Conservation (phyloP, 164 flowering plant genomes). For the Vitis cinerea region DNA sequence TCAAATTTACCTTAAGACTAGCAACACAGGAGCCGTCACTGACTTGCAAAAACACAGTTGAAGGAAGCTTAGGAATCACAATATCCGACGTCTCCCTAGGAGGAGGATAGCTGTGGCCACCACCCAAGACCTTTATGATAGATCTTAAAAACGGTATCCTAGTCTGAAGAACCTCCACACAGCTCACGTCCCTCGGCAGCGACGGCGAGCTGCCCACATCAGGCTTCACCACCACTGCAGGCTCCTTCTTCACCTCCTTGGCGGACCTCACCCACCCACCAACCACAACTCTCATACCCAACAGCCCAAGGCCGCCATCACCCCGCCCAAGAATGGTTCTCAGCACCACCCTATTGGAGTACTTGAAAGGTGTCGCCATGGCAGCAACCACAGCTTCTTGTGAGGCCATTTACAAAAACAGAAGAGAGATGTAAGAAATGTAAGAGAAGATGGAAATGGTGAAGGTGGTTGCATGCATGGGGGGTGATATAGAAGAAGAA, state of each 20-base stretch:
- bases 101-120: conserved; percentile 10
- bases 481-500: conserved; percentile 12
- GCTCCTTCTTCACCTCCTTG: conserved; percentile 43
- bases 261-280: conserved; percentile 96
- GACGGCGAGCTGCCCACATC: neutral
- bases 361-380: conserved; percentile 33
- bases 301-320: conserved; percentile 56
- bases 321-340: conserved; percentile 45
- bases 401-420: conserved; percentile 17
- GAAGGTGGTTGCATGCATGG: neutral
- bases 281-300: conserved; percentile 61
- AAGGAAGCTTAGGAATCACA: conserved; percentile 28
- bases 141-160: conserved; percentile 57
- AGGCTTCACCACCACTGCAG: neutral
- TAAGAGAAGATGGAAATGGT: neutral
- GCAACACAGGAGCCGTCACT: conserved; percentile 83
- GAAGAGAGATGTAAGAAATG: neutral
- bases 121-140: conserved; percentile 46
- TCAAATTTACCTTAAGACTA: conserved; percentile 63
- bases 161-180: conserved; percentile 62
- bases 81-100: conserved; percentile 28
- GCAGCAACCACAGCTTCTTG: conserved; percentile 12
- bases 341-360: conserved; percentile 66
- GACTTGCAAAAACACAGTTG: conserved; percentile 47
- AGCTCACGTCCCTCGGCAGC: conserved; percentile 41